A percentile compares a stretch with the other conserved stretches of the same genome.
Conservation (phyloP, 1,139 yeast species). For the Taphrina communis region DNA sequence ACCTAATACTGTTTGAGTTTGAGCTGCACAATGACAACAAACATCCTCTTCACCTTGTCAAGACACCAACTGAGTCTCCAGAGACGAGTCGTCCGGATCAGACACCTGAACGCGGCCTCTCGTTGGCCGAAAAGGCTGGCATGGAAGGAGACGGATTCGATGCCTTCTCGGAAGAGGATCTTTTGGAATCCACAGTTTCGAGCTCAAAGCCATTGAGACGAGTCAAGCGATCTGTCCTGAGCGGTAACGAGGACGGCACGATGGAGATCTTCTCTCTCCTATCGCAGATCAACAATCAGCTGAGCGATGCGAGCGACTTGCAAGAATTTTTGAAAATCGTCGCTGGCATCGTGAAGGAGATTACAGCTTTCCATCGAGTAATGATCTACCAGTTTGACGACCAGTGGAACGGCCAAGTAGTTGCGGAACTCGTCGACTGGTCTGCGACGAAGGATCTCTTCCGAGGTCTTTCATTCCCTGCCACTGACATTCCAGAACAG, state of each 20-base stretch:
- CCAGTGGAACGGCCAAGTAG: constrained; percentile 41
- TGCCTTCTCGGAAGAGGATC: constrained; percentile 37
- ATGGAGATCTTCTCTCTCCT: constrained; percentile 38
- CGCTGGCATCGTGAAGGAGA: constrained; percentile 40
- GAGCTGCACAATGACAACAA: constrained; percentile 27
- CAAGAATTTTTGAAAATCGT: constrained; percentile 27
- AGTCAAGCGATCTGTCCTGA: constrained; percentile 18
- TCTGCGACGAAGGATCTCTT: constrained; percentile 37
- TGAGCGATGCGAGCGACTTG: constrained; percentile 33
- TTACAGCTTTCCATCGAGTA: constrained; percentile 34
- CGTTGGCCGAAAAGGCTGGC: constrained; percentile 21
- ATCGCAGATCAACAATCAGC: constrained; percentile 33
- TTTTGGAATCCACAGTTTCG: constrained; percentile 29
- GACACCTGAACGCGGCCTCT: constrained; percentile 18
- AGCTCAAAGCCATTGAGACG: constrained; percentile 34
- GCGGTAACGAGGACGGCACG: constrained; percentile 28
- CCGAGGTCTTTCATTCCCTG: constrained; percentile 39
- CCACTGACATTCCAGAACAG: constrained; percentile 40
- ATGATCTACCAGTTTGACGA: constrained; percentile 41
- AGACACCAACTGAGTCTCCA: background rate
- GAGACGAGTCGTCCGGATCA: constrained; percentile 1
- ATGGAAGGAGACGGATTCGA: constrained; percentile 37
- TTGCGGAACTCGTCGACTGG: constrained; percentile 40
- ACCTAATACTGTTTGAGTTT: constrained; percentile 28
- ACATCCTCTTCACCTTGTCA: background rate